phyloP scores from a whole-genome alignment of 2,329 filamentous ascomycete species.

The Alternaria hordeiaustralica region DNA sequence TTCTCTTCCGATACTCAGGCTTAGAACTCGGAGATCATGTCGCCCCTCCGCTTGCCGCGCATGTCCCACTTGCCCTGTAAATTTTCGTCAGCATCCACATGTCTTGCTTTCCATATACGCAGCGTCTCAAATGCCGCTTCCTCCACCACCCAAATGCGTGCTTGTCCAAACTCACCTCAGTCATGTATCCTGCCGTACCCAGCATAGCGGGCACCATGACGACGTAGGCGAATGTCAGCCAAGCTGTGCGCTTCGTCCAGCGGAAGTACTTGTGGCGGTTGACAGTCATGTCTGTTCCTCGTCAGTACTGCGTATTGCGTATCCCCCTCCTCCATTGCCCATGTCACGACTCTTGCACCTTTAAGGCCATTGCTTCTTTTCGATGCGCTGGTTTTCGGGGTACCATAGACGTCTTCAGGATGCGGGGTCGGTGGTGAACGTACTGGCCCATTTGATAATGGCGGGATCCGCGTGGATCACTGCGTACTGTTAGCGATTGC shows the following conservation, averaged over 20 bases:
- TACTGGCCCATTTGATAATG: conserved; percentile 62
- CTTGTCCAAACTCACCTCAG: conserved; percentile 73
- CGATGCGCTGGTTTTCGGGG: too few species aligned
- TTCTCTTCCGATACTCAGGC: not conserved
- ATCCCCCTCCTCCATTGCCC: not conserved
- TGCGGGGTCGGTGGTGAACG: conserved; percentile 49
- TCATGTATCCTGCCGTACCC: conserved; percentile 76
- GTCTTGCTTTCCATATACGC: not conserved
- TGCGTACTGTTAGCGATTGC: conserved; percentile 43
- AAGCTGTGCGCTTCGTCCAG: conserved; percentile 85
- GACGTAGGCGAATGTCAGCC: conserved; percentile 79
- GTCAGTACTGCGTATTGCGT: conserved; percentile 13
- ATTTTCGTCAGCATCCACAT: not conserved
- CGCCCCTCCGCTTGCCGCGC: conserved; percentile 86
- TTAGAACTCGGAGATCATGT: conserved; percentile 80
- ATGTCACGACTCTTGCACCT: not conserved
- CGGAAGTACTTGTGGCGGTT: conserved; percentile 95
- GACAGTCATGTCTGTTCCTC: conserved; percentile 72
- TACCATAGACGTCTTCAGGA: not conserved
- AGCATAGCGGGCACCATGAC: conserved; percentile 74
- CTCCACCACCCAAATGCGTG: not conserved
- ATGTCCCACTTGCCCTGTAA: conserved; percentile 82
- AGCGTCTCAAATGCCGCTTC: conserved; percentile 17
- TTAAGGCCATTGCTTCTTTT: not conserved
- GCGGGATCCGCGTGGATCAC: conserved; percentile 62